Conservation (phyloP, 1,284 basidiomycete genomes). For the Heterobasidion occidentale region DNA sequence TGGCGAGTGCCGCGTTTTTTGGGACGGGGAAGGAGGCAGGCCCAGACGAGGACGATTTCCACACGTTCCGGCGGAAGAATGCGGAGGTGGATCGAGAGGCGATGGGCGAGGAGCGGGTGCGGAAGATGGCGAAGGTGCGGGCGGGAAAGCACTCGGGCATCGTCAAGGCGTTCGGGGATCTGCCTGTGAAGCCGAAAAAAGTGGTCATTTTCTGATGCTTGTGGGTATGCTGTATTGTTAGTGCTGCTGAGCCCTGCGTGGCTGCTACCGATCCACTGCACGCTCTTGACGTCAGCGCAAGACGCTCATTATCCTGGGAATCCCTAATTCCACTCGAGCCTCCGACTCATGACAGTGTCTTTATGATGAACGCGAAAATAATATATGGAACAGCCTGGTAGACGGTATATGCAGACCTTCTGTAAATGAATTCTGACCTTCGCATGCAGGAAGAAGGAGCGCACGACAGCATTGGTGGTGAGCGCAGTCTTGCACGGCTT, state of each 20-base stretch:
- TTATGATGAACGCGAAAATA: slow-evolving; percentile 29
- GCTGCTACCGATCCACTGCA: no score
- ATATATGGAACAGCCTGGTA: slow-evolving; percentile 70
- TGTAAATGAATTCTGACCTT: not conserved
- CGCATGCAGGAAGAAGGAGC: slow-evolving; percentile 58
- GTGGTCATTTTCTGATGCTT: slow-evolving; percentile 46
- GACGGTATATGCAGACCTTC: slow-evolving; percentile 3
- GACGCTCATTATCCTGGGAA: no score
- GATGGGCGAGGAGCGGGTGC: slow-evolving; percentile 36
- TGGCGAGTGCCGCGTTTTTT: slow-evolving; percentile 29
- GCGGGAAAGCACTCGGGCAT: slow-evolving; percentile 36
- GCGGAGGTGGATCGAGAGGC: slow-evolving; percentile 55
- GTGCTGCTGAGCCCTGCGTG: no score
- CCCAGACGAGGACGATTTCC: slow-evolving; percentile 93
- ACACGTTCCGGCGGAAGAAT: slow-evolving; percentile 61
- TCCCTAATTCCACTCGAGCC: no score
- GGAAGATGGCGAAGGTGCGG: slow-evolving; percentile 34
- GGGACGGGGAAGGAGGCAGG: slow-evolving; percentile 54
- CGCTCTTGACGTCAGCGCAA: no score
- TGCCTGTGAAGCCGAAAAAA: slow-evolving; percentile 33
- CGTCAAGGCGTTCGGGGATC: slow-evolving; percentile 33
- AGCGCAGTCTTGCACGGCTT: slow-evolving; percentile 70
- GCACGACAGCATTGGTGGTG: slow-evolving; percentile 59
- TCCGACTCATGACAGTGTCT: not conserved
- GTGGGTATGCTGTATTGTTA: not conserved